A percentile compares a stretch with the other conserved stretches of the same genome.
Evolutionary conservation across 768 basidiomycete species (phyloP).

Genomic region (Leccinum ochraceum): DNA sequence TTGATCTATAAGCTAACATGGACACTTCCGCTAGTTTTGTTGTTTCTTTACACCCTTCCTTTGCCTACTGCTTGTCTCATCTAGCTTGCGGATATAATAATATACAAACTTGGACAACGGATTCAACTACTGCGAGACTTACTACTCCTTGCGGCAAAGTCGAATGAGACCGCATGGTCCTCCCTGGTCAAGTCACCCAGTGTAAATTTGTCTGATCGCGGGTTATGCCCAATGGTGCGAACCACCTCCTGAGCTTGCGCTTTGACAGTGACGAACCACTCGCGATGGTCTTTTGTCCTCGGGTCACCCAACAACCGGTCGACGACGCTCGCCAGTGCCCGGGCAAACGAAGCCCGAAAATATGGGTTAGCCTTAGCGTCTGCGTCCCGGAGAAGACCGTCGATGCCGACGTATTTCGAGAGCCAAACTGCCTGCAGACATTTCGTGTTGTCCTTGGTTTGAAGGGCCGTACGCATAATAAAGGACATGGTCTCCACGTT

Average conservation of each 20-base stretch:
- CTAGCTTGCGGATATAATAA: constrained; percentile 11
- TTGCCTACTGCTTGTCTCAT: constrained; percentile 5
- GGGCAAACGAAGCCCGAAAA: constrained; percentile 50
- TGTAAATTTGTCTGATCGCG: constrained; percentile 20
- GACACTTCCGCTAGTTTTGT: constrained; percentile 11
- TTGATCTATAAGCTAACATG: background rate
- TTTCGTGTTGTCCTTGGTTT: constrained; percentile 48
- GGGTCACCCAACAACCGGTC: constrained; percentile 33
- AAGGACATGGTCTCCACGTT: constrained; percentile 55
- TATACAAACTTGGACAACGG: background rate
- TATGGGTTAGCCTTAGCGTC: constrained; percentile 32
- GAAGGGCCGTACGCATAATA: constrained; percentile 59
- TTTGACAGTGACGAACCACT: constrained; percentile 22
- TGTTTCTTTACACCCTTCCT: background rate
- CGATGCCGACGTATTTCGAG: constrained; percentile 46
- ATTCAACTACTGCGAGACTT: constrained; percentile 27
- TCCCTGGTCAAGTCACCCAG: constrained; percentile 31
- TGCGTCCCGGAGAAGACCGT: constrained; percentile 33
- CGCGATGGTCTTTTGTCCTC: constrained; percentile 16
- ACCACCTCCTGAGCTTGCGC: constrained; percentile 20
- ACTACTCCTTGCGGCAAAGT: constrained; percentile 30
- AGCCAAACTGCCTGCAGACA: constrained; percentile 66
- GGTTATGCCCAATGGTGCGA: constrained; percentile 13
- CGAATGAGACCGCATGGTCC: constrained; percentile 32
- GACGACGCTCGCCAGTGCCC: constrained; percentile 44